A percentile compares a stretch with the other conserved stretches of the same genome.
Conservation (phyloP, 2,329 filamentous ascomycete species). For the Ceratocystis smalleyi region DNA sequence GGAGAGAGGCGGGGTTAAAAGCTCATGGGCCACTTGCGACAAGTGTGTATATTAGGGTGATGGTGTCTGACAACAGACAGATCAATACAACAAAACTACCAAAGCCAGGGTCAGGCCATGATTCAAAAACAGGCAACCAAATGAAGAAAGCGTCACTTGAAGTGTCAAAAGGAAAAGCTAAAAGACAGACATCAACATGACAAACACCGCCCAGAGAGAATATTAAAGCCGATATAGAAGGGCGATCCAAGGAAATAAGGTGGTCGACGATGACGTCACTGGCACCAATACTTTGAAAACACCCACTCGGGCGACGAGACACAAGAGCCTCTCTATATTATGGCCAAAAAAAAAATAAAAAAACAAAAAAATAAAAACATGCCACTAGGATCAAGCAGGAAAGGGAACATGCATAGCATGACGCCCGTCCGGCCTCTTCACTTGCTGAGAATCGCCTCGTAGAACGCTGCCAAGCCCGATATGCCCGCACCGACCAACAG, state of each 20-base stretch:
- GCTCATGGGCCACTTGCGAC: too few species aligned
- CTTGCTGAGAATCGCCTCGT: constrained; percentile 62
- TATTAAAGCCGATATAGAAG: constrained; percentile 1
- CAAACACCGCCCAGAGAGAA: constrained; percentile 1
- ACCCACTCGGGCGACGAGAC: too few species aligned
- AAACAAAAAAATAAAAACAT: too few species aligned
- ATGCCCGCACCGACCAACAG: constrained; percentile 53
- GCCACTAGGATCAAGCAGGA: too few species aligned
- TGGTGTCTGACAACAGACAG: too few species aligned
- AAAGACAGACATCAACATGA: not conserved
- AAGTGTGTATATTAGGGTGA: too few species aligned
- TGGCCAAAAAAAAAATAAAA: too few species aligned
- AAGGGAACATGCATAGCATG: too few species aligned
- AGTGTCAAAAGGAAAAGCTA: not conserved
- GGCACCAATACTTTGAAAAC: too few species aligned
- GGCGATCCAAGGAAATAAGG: not conserved
- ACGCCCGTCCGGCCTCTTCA: constrained; percentile 23
- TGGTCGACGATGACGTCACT: not conserved
- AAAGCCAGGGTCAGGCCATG: not conserved
- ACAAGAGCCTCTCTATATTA: too few species aligned
- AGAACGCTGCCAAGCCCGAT: constrained; percentile 53
- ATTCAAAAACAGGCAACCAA: not conserved
- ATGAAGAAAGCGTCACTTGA: not conserved
- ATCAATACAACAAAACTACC: too few species aligned
- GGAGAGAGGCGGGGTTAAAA: too few species aligned